Base-by-base conservation (phyloP, 2,329 filamentous ascomycete species). In the Aurifilum marmelostoma region DNA sequence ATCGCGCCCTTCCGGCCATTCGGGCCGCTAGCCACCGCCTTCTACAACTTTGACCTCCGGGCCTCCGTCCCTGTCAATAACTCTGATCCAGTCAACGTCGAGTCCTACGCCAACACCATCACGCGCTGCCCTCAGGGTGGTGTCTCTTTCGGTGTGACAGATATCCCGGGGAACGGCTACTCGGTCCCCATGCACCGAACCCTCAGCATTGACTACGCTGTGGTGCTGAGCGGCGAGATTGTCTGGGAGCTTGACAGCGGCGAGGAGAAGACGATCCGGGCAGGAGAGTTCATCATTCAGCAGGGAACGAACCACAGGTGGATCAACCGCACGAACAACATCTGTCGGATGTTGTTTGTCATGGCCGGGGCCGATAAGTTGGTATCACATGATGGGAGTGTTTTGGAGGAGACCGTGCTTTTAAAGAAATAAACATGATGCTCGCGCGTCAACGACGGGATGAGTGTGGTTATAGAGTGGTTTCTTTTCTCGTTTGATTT, bases 281-380 rank as follows among this genome's bases (percentile, higher is more conserved):
- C 74, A 2, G 81, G 81, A 14, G 81, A 84, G 58, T 72, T 79
- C n/a, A 74, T 82, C 43, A 75, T 83, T 0, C 79, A 83, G 73
- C 75, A 79, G 54, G 83, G 83, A 0, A 77, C 76, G 11, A 83
- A 80, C 67, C 83, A 85, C 73, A 74, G 75, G 14, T 85, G 83
- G 81, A 73, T 77, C 21, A 84, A 85, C 68, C 75, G 78, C 21
- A 76, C 77, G 0, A 71, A 75, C 2, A 76, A 79, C 60, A 70
- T 77, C 21, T 83, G 80, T 63, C 75, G 79, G 32, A 75, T 83
- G 0, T 72, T 81, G 56, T 80, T 77, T 66, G 78, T 83, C 52
- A 78, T 80, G 77, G 73, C 84, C 3, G 79, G 78, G 9, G 76
- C 79, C 21, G 76, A 83, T 61, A 79, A 80, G 73, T 73, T 84